phyloP scores from a whole-genome alignment of 306 rosid species.

The Prunus dulcis region DNA sequence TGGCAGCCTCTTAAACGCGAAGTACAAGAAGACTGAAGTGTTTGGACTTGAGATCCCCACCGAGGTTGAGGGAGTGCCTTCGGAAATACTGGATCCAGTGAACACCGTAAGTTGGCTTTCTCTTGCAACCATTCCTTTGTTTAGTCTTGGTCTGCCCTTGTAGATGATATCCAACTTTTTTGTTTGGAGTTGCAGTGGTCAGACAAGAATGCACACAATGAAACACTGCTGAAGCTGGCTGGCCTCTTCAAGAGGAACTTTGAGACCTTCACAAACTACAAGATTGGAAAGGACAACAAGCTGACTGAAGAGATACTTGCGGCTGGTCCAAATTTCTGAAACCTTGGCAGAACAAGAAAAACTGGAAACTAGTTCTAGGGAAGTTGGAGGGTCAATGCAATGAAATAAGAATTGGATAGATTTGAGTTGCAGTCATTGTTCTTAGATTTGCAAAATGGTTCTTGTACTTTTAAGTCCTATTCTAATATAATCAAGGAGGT shows the following conservation, averaged over 20 bases:
- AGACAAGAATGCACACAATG: constrained; percentile 55
- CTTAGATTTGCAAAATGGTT: neutral
- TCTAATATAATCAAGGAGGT: neutral
- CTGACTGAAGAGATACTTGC: constrained; percentile 78
- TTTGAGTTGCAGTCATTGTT: neutral
- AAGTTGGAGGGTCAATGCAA: neutral
- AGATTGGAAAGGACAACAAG: constrained; percentile 57
- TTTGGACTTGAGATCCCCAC: constrained; percentile 81
- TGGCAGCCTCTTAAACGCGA: constrained; percentile 55
- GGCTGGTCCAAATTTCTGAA: constrained; percentile 60
- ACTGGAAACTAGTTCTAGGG: neutral
- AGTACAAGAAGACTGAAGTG: constrained; percentile 51
- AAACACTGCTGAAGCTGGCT: constrained; percentile 61
- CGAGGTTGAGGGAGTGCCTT: constrained; percentile 69
- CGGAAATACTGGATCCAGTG: constrained; percentile 66
- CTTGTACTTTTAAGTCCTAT: neutral
- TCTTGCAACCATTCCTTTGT: neutral
- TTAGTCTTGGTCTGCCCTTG: neutral
- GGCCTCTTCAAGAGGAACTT: constrained; percentile 73
- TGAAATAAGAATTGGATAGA: constrained; percentile 1
- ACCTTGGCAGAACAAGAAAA: neutral
- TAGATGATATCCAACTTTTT: neutral
- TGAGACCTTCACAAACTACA: constrained; percentile 57
- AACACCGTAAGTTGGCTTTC: constrained; percentile 54
- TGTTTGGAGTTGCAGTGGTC: constrained; percentile 52